Conservation (phyloP, 2,329 filamentous ascomycete genomes). For the Sclerotinia subarctica region DNA sequence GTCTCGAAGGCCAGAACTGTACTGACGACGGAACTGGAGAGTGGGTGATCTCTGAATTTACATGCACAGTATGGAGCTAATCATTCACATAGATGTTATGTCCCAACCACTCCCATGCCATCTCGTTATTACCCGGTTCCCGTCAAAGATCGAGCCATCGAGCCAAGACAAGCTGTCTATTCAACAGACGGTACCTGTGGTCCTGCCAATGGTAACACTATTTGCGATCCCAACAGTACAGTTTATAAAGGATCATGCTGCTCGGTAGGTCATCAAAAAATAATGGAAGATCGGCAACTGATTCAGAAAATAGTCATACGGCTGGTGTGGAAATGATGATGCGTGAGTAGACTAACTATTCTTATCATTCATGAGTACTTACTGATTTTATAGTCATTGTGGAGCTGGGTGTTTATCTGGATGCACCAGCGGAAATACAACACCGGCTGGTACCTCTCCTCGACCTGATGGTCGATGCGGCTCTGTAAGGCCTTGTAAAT, state of each 20-base stretch:
- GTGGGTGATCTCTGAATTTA: conserved; percentile 25
- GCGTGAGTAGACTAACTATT: conserved; percentile 27
- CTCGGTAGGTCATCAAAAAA: conserved; percentile 34
- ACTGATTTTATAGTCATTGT: conserved; percentile 33
- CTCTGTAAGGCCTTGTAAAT: conserved; percentile 17
- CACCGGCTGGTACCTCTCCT: conserved; percentile 20
- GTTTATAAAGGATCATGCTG: conserved; percentile 47
- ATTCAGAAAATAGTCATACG: conserved; percentile 31
- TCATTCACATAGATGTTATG: conserved; percentile 29
- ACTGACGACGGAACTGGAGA: conserved; percentile 24
- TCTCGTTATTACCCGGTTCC: conserved; percentile 10
- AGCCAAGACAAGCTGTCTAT: conserved; percentile 42
- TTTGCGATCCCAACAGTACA: conserved; percentile 44
- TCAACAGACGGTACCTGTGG: conserved; percentile 41
- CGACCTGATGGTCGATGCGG: conserved; percentile 36
- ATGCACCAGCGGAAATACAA: conserved; percentile 35
- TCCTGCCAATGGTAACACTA: conserved; percentile 31
- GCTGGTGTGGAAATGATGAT: conserved; percentile 45
- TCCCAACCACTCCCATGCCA: conserved; percentile 20
- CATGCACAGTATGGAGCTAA: conserved; percentile 7
- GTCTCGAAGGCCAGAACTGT: conserved; percentile 37
- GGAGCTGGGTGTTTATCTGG: conserved; percentile 43
- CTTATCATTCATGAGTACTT: background rate
- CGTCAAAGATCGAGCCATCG: conserved; percentile 14
- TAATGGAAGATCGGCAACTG: conserved; percentile 6